phyloP scores from a whole-genome alignment of 1,139 yeast species.

The Candida buenavistaensis region DNA sequence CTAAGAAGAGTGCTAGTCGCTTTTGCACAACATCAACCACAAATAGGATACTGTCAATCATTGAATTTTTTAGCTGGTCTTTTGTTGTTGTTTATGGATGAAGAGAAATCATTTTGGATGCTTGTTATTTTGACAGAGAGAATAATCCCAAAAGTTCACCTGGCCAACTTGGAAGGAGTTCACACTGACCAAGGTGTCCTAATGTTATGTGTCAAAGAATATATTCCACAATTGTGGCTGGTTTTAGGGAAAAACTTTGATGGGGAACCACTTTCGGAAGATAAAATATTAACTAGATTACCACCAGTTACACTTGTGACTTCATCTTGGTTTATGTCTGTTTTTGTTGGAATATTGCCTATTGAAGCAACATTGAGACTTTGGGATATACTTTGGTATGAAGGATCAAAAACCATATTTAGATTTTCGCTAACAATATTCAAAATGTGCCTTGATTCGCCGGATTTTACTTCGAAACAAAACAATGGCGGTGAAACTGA shows the following conservation, averaged over 20 bases:
- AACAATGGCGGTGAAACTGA: slow-evolving; percentile 23
- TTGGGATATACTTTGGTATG: slow-evolving; percentile 95
- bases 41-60: slow-evolving; percentile 94
- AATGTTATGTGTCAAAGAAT: slow-evolving; percentile 81
- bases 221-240: slow-evolving; percentile 80
- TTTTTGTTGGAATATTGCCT: slow-evolving; percentile 85
- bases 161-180: slow-evolving; percentile 87
- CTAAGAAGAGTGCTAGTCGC: slow-evolving; percentile 80
- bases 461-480: slow-evolving; percentile 29
- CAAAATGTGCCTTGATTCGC: slow-evolving; percentile 70
- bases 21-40: slow-evolving; percentile 84
- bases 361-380: slow-evolving; percentile 83
- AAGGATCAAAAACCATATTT: slow-evolving; percentile 84
- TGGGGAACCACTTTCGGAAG: slow-evolving; percentile 50
- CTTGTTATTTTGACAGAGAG: slow-evolving; percentile 83
- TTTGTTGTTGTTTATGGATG: slow-evolving; percentile 76
- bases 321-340: slow-evolving; percentile 97
- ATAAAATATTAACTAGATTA: slow-evolving; percentile 63
- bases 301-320: slow-evolving; percentile 94
- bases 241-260: slow-evolving; percentile 45
- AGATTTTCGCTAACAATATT: slow-evolving; percentile 82
- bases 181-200: slow-evolving; percentile 94
- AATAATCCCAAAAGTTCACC: slow-evolving; percentile 90
- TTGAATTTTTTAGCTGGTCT: slow-evolving; percentile 89
- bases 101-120: slow-evolving; percentile 95